phyloP scores from a whole-genome alignment of 2,329 filamentous ascomycete species.

The Apiospora marii region DNA sequence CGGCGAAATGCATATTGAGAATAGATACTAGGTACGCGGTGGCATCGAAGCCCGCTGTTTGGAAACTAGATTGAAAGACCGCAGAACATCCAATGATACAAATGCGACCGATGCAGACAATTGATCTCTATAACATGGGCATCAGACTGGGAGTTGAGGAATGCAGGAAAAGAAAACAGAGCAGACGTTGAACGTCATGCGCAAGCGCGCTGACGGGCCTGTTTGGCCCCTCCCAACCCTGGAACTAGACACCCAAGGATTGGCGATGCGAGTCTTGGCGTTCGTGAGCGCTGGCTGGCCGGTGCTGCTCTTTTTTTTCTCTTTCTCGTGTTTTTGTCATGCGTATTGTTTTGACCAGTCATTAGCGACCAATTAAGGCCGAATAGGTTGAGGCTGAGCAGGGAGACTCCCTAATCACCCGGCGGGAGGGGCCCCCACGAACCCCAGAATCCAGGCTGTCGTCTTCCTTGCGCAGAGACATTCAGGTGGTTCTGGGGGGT shows the following conservation, averaged over 20 bases:
- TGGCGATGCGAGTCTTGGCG: constrained; percentile 9
- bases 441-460: constrained; percentile 7
- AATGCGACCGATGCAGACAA: neutral
- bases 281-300: constrained; percentile 4
- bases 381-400: constrained; percentile 15
- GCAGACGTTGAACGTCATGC: constrained; percentile 6
- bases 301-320: neutral
- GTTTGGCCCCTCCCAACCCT: constrained; percentile 12
- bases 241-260: constrained; percentile 6
- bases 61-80: neutral
- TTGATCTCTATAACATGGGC: neutral
- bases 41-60: constrained; percentile 9
- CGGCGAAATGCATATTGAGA: constrained; percentile 16
- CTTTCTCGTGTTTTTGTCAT: neutral
- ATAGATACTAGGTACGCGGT: neutral
- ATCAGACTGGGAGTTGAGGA: neutral
- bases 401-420: neutral
- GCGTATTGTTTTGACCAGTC: constrained; percentile 13
- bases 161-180: neutral
- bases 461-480: neutral
- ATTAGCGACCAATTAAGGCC: constrained; percentile 19
- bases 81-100: constrained; percentile 2
- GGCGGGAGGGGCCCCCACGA: constrained; percentile 5
- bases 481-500: neutral
- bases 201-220: constrained; percentile 11